phyloP scores from a whole-genome alignment of 345 rosid genomes.

The Hevea brasiliensis region DNA sequence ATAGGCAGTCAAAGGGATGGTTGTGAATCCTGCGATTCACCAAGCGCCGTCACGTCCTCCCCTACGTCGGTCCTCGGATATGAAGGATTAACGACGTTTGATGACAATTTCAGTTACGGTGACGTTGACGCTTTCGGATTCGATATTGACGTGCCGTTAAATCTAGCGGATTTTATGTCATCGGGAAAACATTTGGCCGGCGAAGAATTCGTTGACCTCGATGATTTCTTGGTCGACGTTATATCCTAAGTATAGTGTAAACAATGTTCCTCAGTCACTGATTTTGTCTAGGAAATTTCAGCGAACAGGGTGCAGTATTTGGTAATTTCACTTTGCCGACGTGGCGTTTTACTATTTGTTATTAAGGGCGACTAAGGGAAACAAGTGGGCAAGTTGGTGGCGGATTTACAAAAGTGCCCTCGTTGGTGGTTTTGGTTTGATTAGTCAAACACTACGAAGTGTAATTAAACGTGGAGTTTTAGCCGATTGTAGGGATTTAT shows the following conservation, averaged over 20 bases:
- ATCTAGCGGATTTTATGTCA: conserved; percentile 10
- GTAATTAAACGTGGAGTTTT: conserved; percentile 1
- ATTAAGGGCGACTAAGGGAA: background rate
- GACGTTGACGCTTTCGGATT: conserved; percentile 32
- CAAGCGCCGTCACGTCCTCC: conserved; percentile 16
- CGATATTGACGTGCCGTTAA: conserved; percentile 23
- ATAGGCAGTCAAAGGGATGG: background rate
- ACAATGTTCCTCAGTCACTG: background rate
- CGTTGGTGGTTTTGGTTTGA: background rate
- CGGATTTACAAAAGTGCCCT: background rate
- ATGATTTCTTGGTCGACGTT: conserved; percentile 35
- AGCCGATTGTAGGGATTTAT: background rate
- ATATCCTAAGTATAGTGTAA: background rate
- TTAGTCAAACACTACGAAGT: conserved; percentile 16
- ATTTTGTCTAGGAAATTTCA: background rate
- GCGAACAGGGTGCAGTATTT: background rate
- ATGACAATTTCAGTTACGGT: conserved; percentile 8
- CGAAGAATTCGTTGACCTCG: conserved; percentile 35
- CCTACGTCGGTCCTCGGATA: conserved; percentile 42
- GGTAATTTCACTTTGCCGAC: background rate
- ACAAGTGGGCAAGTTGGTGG: no score
- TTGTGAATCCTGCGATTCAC: conserved; percentile 6
- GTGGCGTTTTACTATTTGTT: background rate
- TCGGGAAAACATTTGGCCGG: conserved; percentile 1
- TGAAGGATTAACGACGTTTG: conserved; percentile 20